A percentile compares a stretch with the other conserved stretches of the same genome.
Conservation (phyloP, 78 protist species). For the Dictyostelium intermedium region DNA sequence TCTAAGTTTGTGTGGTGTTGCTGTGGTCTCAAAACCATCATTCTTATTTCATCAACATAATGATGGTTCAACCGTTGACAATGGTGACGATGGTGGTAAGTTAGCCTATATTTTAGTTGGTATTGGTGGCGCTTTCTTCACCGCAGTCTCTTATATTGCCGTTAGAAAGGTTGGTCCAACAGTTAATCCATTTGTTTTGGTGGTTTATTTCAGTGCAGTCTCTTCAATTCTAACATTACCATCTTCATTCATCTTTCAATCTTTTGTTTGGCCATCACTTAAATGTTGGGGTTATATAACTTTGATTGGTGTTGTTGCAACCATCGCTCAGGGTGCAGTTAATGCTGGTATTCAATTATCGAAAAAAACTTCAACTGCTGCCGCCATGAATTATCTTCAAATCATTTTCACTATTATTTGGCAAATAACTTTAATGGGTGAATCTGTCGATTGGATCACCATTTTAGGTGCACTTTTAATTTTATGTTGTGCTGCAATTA, state of each 20-base stretch:
- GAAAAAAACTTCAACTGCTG: conserved; percentile 44
- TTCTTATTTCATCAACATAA: conserved; percentile 20
- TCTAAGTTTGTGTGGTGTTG: conserved; percentile 24
- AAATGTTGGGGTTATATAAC: conserved; percentile 7
- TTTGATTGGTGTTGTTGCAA: conserved; percentile 13
- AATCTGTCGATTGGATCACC: background rate
- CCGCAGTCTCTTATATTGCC: conserved; percentile 24
- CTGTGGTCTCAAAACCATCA: conserved; percentile 36
- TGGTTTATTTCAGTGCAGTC: background rate
- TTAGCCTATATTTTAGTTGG: conserved; percentile 27
- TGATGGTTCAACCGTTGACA: background rate
- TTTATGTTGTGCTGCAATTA: conserved; percentile 41
- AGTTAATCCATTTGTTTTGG: conserved; percentile 51
- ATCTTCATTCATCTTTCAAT: background rate
- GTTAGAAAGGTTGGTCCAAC: conserved; percentile 64
- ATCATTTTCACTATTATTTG: conserved; percentile 59
- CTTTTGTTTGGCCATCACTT: conserved; percentile 26
- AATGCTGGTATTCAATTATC: conserved; percentile 51
- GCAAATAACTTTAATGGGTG: conserved; percentile 5
- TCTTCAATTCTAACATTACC: background rate
- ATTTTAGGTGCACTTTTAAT: conserved; percentile 27
- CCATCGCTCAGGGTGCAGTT: conserved; percentile 17
- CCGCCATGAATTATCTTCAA: conserved; percentile 53
- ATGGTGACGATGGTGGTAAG: background rate
- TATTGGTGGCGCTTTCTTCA: conserved; percentile 31